These are phyloP conservation scores for Quercus lobata DNA, from an alignment of 331 rosid genomes.

Conservation along the genomic window DNA sequence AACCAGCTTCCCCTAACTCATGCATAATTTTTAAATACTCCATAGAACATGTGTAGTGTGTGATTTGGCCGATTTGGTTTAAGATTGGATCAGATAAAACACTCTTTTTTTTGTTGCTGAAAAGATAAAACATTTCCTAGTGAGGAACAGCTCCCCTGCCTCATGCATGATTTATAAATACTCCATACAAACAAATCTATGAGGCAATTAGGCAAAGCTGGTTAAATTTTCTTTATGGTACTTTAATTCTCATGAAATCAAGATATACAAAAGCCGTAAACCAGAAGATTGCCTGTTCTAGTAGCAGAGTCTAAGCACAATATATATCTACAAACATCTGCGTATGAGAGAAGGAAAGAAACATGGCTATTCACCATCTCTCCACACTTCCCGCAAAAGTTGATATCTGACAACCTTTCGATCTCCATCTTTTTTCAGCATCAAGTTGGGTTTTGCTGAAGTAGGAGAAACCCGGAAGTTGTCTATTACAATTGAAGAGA, in stretches of 20 bases:
- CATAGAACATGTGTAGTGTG: too few species aligned
- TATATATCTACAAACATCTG: not conserved
- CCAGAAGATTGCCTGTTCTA: not conserved
- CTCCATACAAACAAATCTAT: too few species aligned
- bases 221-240: not conserved
- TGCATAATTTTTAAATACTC: too few species aligned
- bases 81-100: not conserved
- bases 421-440: constrained; percentile 30
- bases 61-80: not conserved
- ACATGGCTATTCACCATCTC: constrained; percentile 33
- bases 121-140: too few species aligned
- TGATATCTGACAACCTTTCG: constrained; percentile 55
- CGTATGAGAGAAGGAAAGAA: not conserved
- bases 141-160: not conserved
- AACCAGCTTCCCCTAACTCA: too few species aligned
- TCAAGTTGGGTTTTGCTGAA: constrained; percentile 21
- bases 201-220: not conserved
- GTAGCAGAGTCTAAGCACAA: not conserved
- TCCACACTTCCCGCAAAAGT: constrained; percentile 77
- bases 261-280: not conserved
- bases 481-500: constrained; percentile 53
- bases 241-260: not conserved
- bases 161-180: not conserved
- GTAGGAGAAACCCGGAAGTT: constrained; percentile 26
- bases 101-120: not conserved